These are phyloP conservation scores for Pseudotsuga menziesii DNA, from an alignment of 75 land plant species.

Conservation along the genomic window DNA sequence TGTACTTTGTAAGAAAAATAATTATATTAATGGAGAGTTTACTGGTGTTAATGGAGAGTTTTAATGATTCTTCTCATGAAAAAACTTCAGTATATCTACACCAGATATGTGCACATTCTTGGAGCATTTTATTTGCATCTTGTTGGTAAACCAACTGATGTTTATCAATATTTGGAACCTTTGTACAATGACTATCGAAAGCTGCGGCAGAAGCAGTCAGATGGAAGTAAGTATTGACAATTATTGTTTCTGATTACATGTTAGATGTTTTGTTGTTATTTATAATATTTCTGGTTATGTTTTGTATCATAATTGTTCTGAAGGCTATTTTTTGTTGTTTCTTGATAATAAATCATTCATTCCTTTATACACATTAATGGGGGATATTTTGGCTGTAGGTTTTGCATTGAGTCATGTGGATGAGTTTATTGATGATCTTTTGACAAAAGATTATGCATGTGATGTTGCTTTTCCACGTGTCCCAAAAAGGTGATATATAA, in stretches of 20 bases:
- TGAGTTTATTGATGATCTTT: constrained; percentile 93
- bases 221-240: constrained; percentile 48
- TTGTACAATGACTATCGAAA: constrained; percentile 97
- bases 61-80: too few species aligned
- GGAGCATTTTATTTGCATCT: constrained; percentile 96
- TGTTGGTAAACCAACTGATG: constrained; percentile 85
- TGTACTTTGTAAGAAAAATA: too few species aligned
- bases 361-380: too few species aligned
- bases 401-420: constrained; percentile 84
- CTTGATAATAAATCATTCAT: too few species aligned
- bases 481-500: constrained; percentile 87
- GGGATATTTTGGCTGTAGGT: constrained; percentile 52
- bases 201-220: constrained; percentile 48
- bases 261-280: too few species aligned
- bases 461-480: constrained; percentile 94
- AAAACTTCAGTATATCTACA: too few species aligned
- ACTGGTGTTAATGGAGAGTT: too few species aligned
- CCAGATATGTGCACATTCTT: constrained; percentile 55
- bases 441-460: constrained; percentile 91
- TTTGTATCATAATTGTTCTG: too few species aligned
- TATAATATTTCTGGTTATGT: too few species aligned
- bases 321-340: too few species aligned
- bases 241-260: too few species aligned
- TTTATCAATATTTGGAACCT: constrained; percentile 94
- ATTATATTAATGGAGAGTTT: too few species aligned